Evolutionary conservation across 331 rosid species (phyloP).

Genomic region (Dryas integrifolia): DNA sequence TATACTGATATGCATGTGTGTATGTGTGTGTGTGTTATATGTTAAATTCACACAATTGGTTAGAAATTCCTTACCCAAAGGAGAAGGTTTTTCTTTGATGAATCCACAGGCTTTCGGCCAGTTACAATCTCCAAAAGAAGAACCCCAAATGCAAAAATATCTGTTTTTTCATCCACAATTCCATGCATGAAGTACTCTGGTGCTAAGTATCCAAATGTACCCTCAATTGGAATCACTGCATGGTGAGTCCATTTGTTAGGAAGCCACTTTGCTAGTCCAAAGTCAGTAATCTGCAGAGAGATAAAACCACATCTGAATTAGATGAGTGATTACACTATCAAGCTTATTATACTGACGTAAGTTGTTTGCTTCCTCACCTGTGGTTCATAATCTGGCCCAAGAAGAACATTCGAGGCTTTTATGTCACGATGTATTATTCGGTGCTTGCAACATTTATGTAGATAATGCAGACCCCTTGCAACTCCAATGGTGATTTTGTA

Average conservation of each 20-base stretch:
- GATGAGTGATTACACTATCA: not conserved
- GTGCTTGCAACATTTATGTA: conserved; percentile 79
- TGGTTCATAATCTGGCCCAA: conserved; percentile 87
- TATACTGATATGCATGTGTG: not conserved
- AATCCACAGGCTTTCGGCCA: conserved; percentile 78
- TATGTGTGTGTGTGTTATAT: not conserved
- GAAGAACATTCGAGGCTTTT: conserved; percentile 92
- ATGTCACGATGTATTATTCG: conserved; percentile 92
- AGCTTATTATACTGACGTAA: not conserved
- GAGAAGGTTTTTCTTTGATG: conserved; percentile 70
- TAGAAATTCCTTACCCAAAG: conserved; percentile 57
- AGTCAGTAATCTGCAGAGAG: conserved; percentile 64
- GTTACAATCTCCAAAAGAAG: conserved; percentile 83
- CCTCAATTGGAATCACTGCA: conserved; percentile 77
- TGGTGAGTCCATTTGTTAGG: conserved; percentile 97
- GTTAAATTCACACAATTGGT: too few relatives aligned
- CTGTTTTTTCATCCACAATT: conserved; percentile 87
- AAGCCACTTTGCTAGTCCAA: conserved; percentile 98
- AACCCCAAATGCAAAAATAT: conserved; percentile 77
- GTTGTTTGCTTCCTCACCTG: conserved; percentile 43
- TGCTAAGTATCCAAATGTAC: conserved; percentile 88
- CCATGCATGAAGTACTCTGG: conserved; percentile 96
- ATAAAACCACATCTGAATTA: not conserved
- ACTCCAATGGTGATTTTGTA: conserved; percentile 78
- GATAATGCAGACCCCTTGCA: conserved; percentile 91